phyloP scores from a whole-genome alignment of 306 rosid genomes.

The Geum urbanum region DNA sequence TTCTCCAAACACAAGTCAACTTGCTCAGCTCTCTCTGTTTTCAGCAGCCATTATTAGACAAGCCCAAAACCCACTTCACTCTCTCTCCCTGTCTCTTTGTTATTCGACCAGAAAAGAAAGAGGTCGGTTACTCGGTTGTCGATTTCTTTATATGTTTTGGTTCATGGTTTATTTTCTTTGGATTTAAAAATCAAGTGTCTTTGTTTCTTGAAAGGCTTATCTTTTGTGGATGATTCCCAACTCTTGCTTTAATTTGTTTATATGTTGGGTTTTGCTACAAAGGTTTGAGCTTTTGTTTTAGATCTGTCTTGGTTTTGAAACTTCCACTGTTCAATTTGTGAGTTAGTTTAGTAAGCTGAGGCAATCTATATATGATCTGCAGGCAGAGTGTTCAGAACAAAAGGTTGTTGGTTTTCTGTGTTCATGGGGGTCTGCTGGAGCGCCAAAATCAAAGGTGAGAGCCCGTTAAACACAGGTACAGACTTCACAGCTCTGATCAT shows the following conservation, averaged over 20 bases:
- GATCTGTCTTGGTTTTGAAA: slow-evolving; percentile 31
- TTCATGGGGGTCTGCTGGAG: slow-evolving; percentile 54
- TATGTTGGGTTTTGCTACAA: background rate
- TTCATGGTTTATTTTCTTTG: background rate
- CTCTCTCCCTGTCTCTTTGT: background rate
- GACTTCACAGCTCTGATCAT: background rate
- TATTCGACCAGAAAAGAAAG: background rate
- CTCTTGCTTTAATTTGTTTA: background rate
- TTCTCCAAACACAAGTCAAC: slow-evolving; percentile 19
- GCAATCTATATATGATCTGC: slow-evolving; percentile 23
- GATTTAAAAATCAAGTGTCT: background rate
- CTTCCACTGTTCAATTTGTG: background rate
- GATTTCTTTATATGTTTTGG: background rate
- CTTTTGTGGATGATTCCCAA: slow-evolving; percentile 7
- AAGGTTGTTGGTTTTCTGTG: slow-evolving; percentile 22
- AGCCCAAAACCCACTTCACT: slow-evolving; percentile 17
- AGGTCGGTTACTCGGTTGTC: slow-evolving; percentile 25
- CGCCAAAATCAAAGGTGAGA: slow-evolving; percentile 48
- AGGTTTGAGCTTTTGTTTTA: slow-evolving; percentile 14
- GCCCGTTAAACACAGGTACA: slow-evolving; percentile 43
- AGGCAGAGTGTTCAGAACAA: slow-evolving; percentile 26
- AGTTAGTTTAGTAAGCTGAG: slow-evolving; percentile 13
- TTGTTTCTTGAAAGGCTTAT: background rate
- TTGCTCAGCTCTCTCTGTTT: slow-evolving; percentile 22
- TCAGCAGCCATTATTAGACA: slow-evolving; percentile 12